A percentile compares a stretch with the other conserved stretches of the same genome.
These are phyloP conservation scores for Rhodotorula kratochvilovae DNA, from an alignment of 768 basidiomycete species.

Conservation along the genomic window DNA sequence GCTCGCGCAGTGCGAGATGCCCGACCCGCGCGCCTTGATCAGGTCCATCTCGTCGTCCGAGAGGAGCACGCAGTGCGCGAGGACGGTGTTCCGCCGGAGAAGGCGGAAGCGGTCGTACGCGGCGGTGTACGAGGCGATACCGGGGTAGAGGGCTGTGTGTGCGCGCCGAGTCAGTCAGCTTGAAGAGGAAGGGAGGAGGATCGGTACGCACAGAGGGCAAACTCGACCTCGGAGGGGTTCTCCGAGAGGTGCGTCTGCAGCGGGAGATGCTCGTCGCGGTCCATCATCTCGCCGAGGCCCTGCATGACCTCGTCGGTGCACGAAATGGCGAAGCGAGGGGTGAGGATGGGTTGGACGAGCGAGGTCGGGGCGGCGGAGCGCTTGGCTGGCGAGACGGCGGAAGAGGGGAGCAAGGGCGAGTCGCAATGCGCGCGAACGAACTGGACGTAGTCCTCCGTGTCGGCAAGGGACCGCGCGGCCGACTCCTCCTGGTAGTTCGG, in stretches of 20 bases:
- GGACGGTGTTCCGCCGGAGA: slow-evolving; percentile 70
- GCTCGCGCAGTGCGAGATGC: slow-evolving; percentile 84
- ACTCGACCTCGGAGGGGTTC: slow-evolving; percentile 66
- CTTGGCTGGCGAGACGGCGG: not conserved
- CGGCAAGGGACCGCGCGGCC: slow-evolving; percentile 47
- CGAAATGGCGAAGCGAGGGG: slow-evolving; percentile 93
- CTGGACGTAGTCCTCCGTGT: slow-evolving; percentile 62
- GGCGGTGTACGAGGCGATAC: slow-evolving; percentile 63
- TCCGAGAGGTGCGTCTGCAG: slow-evolving; percentile 94
- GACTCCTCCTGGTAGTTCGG: slow-evolving; percentile 54
- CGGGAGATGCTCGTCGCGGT: slow-evolving; percentile 58
- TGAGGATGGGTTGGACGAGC: slow-evolving; percentile 82
- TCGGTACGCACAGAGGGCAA: slow-evolving; percentile 51
- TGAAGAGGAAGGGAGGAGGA: not conserved
- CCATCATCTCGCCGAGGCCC: slow-evolving; percentile 61
- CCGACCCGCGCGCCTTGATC: slow-evolving; percentile 62
- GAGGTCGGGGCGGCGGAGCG: slow-evolving; percentile 39
- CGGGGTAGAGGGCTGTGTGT: slow-evolving; percentile 58
- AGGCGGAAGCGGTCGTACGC: slow-evolving; percentile 78
- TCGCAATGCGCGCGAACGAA: slow-evolving; percentile 56
- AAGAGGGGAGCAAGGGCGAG: slow-evolving; percentile 42
- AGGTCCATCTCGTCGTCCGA: slow-evolving; percentile 67
- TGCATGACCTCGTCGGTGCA: slow-evolving; percentile 68
- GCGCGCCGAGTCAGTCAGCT: not conserved
- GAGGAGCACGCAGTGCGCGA: slow-evolving; percentile 83